Evolutionary conservation across 495 filamentous ascomycete species (phyloP).

Genomic region (Trichoderma orchidacearum): DNA sequence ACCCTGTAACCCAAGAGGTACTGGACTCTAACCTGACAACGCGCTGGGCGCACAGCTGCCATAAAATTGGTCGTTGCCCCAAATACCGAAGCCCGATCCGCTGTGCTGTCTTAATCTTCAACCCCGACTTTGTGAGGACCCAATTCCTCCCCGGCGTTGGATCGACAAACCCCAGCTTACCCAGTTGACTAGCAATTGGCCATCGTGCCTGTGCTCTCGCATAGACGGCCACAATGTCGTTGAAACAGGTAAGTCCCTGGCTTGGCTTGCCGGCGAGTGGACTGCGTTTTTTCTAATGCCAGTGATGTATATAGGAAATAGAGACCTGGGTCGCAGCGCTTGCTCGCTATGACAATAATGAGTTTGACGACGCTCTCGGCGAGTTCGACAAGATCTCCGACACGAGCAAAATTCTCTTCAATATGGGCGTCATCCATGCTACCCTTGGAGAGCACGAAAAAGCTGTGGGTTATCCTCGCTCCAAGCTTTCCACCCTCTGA

Average conservation of each 20-base stretch:
- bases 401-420: slow-evolving; percentile 97
- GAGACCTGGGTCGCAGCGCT: slow-evolving; percentile 95
- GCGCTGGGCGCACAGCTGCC: not conserved
- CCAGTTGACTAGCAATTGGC: not conserved
- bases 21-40: not conserved
- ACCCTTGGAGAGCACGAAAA: slow-evolving; percentile 93
- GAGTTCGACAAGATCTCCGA: slow-evolving; percentile 82
- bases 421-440: slow-evolving; percentile 95
- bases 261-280: not conserved
- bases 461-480: slow-evolving; percentile 56
- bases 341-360: slow-evolving; percentile 85
- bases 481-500: not conserved
- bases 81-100: not conserved
- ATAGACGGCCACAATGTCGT: slow-evolving; percentile 40
- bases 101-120: not conserved
- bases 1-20: not conserved
- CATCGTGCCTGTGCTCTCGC: not conserved
- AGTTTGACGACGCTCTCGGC: slow-evolving; percentile 76
- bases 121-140: not conserved
- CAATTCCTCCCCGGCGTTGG: not conserved
- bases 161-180: not conserved
- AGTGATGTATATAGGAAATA: slow-evolving; percentile 59
- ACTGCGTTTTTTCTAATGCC: not conserved
- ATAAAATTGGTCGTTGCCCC: not conserved
- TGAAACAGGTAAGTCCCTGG: slow-evolving; percentile 52